Conservation (phyloP, 2,329 filamentous ascomycete genomes). For the Amauroascus verrucosus region DNA sequence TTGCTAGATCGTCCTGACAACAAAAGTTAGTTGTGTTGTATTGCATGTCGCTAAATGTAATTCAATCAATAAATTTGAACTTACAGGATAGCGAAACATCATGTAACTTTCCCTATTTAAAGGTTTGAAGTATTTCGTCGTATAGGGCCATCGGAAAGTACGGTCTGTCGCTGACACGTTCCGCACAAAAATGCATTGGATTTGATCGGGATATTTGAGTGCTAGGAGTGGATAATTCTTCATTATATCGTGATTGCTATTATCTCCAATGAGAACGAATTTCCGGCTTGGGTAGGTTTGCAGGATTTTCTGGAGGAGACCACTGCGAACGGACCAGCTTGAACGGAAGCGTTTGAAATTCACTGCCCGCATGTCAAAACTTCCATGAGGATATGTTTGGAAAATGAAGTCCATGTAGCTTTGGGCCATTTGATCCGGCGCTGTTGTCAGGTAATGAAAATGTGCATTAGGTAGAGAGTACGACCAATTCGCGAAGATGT, state of each 20-base stretch:
- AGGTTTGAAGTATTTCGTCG: slow-evolving; percentile 60
- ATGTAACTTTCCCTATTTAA: slow-evolving; percentile 60
- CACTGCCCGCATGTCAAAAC: slow-evolving; percentile 65
- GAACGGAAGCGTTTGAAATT: slow-evolving; percentile 70
- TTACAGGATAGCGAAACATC: slow-evolving; percentile 59
- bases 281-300: slow-evolving; percentile 63
- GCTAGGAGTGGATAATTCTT: slow-evolving; percentile 48
- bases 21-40: background rate
- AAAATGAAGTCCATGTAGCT: slow-evolving; percentile 72
- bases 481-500: slow-evolving; percentile 67
- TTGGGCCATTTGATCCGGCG: slow-evolving; percentile 64
- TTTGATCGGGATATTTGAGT: slow-evolving; percentile 56
- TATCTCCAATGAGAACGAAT: slow-evolving; percentile 68
- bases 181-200: slow-evolving; percentile 66
- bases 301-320: slow-evolving; percentile 61
- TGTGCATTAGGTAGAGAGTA: slow-evolving; percentile 56
- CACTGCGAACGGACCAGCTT: slow-evolving; percentile 60
- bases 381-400: slow-evolving; percentile 64
- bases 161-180: slow-evolving; percentile 62
- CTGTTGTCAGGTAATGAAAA: slow-evolving; percentile 75
- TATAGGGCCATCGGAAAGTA: slow-evolving; percentile 61
- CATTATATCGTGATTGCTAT: slow-evolving; percentile 68
- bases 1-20: slow-evolving; percentile 49
- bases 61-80: slow-evolving; percentile 6
- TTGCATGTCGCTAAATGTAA: background rate